Percentiles rank a stretch among this genome's conserved stretches.
These are phyloP conservation scores for Pythium graminicola DNA, from an alignment of 352 stramenopile species.

Conservation along the genomic window DNA sequence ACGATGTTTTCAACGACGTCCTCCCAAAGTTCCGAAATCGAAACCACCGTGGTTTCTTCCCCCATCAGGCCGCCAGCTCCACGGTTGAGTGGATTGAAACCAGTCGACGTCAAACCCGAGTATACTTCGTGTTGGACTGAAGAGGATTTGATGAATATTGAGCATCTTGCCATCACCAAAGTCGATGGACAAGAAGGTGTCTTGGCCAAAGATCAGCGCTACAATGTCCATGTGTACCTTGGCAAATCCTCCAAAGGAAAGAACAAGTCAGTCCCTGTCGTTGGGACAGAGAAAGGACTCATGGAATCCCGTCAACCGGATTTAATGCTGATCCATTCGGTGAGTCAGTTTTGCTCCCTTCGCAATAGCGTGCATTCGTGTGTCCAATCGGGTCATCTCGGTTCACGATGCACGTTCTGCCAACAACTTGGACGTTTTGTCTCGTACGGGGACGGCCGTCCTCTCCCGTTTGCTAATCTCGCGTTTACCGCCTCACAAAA, in stretches of 20 bases:
- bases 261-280: too few species aligned
- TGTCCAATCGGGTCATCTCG: constrained; percentile 1
- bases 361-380: constrained; percentile 14
- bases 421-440: constrained; percentile 1
- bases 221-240: not conserved
- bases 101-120: not conserved
- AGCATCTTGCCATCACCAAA: not conserved
- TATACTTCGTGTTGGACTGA: too few species aligned
- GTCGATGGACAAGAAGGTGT: not conserved
- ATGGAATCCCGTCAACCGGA: too few species aligned
- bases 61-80: too few species aligned
- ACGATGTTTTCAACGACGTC: too few species aligned
- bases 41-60: too few species aligned
- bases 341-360: constrained; percentile 6
- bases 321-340: constrained; percentile 2
- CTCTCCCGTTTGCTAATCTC: not conserved
- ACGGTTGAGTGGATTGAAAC: not conserved
- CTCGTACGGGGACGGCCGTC: constrained; percentile 1
- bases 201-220: not conserved
- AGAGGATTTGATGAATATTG: not conserved
- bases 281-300: too few species aligned
- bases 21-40: too few species aligned
- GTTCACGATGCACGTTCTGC: constrained; percentile 10
- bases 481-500: not conserved
- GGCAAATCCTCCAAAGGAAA: too few species aligned